Conservation (phyloP, 306 rosid species). For the Rosa persica region DNA sequence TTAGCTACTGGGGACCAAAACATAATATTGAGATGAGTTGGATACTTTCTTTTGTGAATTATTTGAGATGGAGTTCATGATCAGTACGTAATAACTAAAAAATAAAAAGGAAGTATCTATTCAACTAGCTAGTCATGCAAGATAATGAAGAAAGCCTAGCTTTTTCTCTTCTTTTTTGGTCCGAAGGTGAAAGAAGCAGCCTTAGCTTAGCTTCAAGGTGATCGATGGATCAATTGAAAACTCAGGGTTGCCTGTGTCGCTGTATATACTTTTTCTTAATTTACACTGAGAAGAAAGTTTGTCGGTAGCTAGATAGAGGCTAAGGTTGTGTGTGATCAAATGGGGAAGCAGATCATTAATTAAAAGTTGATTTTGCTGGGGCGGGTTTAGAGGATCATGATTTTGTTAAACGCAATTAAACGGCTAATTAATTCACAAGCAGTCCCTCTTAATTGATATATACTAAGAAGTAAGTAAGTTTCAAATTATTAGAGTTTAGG, state of each 20-base stretch:
- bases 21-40: neutral
- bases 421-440: too few relatives aligned
- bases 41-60: neutral
- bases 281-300: neutral
- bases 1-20: too few relatives aligned
- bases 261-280: too few relatives aligned
- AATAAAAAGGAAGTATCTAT: too few relatives aligned
- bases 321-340: too few relatives aligned
- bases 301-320: neutral
- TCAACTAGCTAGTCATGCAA: neutral
- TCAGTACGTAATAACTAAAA: too few relatives aligned
- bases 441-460: too few relatives aligned
- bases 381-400: neutral
- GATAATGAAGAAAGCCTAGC: too few relatives aligned
- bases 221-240: neutral
- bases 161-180: neutral
- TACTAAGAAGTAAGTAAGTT: too few relatives aligned
- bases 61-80: neutral
- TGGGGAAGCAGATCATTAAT: too few relatives aligned
- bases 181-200: neutral
- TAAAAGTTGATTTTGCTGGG: too few relatives aligned
- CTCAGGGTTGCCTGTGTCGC: neutral
- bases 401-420: neutral
- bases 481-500: too few relatives aligned
- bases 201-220: neutral